These are phyloP conservation scores for Nevesoporus exiguus DNA, from an alignment of 768 basidiomycete genomes.

Conservation along the genomic window DNA sequence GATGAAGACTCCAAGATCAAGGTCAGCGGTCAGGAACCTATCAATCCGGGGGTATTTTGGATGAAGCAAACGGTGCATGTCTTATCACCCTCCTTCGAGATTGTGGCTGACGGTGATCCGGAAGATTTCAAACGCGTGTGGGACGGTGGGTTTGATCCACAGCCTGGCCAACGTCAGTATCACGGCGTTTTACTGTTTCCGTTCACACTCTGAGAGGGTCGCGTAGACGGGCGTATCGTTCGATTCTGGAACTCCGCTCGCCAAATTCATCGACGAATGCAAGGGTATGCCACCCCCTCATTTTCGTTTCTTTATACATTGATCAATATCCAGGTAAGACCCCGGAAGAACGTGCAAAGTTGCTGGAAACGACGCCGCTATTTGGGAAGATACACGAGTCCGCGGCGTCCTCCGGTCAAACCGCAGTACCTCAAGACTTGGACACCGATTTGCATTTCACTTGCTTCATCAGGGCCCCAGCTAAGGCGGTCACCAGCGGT, in stretches of 20 bases:
- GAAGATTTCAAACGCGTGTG: slow-evolving; percentile 82
- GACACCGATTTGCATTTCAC: slow-evolving; percentile 85
- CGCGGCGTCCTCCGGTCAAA: slow-evolving; percentile 68
- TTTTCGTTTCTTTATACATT: neutral
- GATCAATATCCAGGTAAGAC: slow-evolving; percentile 48
- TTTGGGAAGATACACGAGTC: slow-evolving; percentile 77
- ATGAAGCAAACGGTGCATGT: slow-evolving; percentile 82
- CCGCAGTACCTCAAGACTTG: slow-evolving; percentile 55
- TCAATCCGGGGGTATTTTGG: slow-evolving; percentile 73
- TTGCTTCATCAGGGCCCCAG: slow-evolving; percentile 74
- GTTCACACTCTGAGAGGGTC: slow-evolving; percentile 3
- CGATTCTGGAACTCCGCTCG: slow-evolving; percentile 54
- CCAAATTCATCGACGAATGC: slow-evolving; percentile 63
- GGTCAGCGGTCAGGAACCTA: slow-evolving; percentile 39
- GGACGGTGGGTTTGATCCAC: slow-evolving; percentile 84
- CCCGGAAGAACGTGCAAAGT: slow-evolving; percentile 67
- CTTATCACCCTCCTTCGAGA: neutral
- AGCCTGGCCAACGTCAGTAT: slow-evolving; percentile 71
- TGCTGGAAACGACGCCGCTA: slow-evolving; percentile 71
- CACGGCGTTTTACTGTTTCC: slow-evolving; percentile 1
- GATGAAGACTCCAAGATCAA: slow-evolving; percentile 59
- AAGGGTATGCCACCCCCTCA: slow-evolving; percentile 40
- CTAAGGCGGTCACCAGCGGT: slow-evolving; percentile 24
- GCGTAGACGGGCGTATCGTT: slow-evolving; percentile 55
- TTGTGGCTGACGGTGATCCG: neutral